Percentiles rank a stretch among this genome's conserved stretches.
These are phyloP conservation scores for Botryotinia convoluta DNA, from an alignment of 2,329 filamentous ascomycete genomes.

Conservation along the genomic window DNA sequence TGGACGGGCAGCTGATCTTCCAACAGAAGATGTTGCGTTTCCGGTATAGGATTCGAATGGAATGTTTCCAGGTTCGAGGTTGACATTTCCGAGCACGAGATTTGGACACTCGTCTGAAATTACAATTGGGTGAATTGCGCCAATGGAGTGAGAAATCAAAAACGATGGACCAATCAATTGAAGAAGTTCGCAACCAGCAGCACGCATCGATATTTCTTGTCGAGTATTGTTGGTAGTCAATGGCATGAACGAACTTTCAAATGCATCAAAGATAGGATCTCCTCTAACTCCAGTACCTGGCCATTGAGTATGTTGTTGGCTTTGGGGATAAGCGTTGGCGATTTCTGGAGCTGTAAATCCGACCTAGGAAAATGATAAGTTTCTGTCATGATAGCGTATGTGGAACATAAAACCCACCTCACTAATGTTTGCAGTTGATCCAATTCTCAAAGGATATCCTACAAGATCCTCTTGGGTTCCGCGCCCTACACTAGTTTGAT, in stretches of 20 bases:
- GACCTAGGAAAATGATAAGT: not conserved
- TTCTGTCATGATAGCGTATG: not conserved
- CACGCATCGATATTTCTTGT: slow-evolving; percentile 36
- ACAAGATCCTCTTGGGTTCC: slow-evolving; percentile 26
- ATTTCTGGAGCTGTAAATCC: slow-evolving; percentile 16
- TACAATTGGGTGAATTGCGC: slow-evolving; percentile 29
- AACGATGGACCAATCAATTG: slow-evolving; percentile 36
- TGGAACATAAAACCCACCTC: not conserved
- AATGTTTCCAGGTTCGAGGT: slow-evolving; percentile 35
- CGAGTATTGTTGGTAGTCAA: slow-evolving; percentile 34
- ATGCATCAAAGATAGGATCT: slow-evolving; percentile 37
- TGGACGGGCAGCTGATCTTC: slow-evolving; percentile 24
- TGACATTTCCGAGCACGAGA: slow-evolving; percentile 34
- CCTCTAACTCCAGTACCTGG: slow-evolving; percentile 39
- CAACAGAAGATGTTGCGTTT: slow-evolving; percentile 26
- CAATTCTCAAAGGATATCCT: slow-evolving; percentile 29
- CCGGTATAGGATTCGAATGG: slow-evolving; percentile 31
- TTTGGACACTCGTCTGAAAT: slow-evolving; percentile 36
- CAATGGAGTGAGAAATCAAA: slow-evolving; percentile 39
- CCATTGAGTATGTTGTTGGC: slow-evolving; percentile 41
- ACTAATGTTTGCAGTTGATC: slow-evolving; percentile 25
- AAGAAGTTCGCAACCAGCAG: slow-evolving; percentile 37
- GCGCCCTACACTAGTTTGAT: slow-evolving; percentile 29
- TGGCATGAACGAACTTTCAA: slow-evolving; percentile 35
- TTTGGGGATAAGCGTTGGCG: slow-evolving; percentile 20